phyloP scores from a whole-genome alignment of 1,139 yeast genomes.

The Nakaseomyces sp. region DNA sequence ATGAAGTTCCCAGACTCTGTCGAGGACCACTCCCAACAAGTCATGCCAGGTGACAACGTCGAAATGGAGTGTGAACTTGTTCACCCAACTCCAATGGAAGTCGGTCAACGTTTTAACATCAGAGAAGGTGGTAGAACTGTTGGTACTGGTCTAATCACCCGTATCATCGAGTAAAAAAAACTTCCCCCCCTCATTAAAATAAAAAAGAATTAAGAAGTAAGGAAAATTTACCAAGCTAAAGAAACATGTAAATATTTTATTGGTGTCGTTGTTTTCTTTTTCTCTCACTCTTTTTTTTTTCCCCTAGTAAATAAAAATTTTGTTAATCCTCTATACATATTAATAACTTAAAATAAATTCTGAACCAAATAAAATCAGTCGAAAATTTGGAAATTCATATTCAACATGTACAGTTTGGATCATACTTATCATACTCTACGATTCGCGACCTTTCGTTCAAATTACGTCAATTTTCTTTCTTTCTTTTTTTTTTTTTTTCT shows the following conservation, averaged over 20 bases:
- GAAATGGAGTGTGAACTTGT: slow-evolving; percentile 92
- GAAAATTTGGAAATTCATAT: no score
- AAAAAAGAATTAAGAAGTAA: neutral
- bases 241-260: neutral
- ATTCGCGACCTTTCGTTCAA: neutral
- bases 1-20: slow-evolving; percentile 87
- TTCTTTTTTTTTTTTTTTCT: no score
- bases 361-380: no score
- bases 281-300: neutral
- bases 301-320: neutral
- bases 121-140: slow-evolving; percentile 99
- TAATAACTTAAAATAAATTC: neutral
- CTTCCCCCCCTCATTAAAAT: no score
- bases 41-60: slow-evolving; percentile 96
- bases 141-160: slow-evolving; percentile 95
- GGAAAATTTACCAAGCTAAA: no score
- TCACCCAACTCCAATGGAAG: slow-evolving; percentile 89
- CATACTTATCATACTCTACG: neutral
- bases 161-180: slow-evolving; percentile 57
- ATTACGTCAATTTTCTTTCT: neutral
- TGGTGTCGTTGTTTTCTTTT: neutral
- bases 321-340: neutral
- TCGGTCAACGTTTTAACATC: slow-evolving; percentile 95
- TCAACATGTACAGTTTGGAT: no score
- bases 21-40: slow-evolving; percentile 79